Percentiles rank a stretch among this genome's conserved stretches.
These are phyloP conservation scores for Trapa bicornis DNA, from an alignment of 345 rosid species.

Conservation along the genomic window DNA sequence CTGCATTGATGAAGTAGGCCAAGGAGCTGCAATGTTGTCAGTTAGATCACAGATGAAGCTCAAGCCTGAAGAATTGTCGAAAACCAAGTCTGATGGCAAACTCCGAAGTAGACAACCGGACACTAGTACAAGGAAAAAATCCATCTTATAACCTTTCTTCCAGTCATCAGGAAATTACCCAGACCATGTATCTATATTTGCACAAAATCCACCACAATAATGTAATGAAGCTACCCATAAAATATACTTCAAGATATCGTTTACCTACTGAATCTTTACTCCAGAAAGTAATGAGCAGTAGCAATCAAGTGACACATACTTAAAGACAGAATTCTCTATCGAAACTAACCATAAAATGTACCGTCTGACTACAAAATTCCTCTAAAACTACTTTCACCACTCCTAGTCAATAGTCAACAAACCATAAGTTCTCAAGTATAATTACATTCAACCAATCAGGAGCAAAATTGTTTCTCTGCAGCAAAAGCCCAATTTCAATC, in stretches of 20 bases:
- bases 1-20: slow-evolving; percentile 85
- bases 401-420: not conserved
- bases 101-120: slow-evolving; percentile 86
- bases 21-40: slow-evolving; percentile 92
- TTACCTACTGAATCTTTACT: not conserved
- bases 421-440: not conserved
- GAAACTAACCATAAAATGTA: not conserved
- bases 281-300: not conserved
- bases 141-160: not conserved
- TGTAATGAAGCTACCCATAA: not conserved
- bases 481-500: not conserved
- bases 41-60: slow-evolving; percentile 92
- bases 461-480: not conserved
- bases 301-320: not conserved
- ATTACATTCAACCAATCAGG: not conserved
- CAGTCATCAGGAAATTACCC: not conserved
- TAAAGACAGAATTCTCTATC: not conserved
- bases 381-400: not conserved
- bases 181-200: not conserved
- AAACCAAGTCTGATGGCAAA: slow-evolving; percentile 64
- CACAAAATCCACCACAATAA: not conserved
- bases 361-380: not conserved
- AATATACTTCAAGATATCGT: not conserved
- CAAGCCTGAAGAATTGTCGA: slow-evolving; percentile 78
- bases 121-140: slow-evolving; percentile 8